Evolutionary conservation across 2,329 filamentous ascomycete genomes (phyloP).

Genomic region (Cladophialophora psammophila): DNA sequence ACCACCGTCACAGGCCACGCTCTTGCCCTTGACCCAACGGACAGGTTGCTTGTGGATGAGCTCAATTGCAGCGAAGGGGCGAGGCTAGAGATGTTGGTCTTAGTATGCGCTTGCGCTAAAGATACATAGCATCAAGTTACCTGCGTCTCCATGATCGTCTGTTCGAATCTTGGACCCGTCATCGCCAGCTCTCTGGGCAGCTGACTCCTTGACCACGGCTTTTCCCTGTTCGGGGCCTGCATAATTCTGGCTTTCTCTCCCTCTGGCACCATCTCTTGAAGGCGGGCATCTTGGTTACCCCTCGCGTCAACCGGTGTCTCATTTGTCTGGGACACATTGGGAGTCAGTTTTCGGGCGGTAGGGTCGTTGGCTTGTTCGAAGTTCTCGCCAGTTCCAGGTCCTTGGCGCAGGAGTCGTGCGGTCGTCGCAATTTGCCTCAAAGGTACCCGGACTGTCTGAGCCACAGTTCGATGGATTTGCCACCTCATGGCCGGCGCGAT

Average conservation of each 20-base stretch:
- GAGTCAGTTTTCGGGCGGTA: constrained; percentile 57
- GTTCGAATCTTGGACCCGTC: constrained; percentile 94
- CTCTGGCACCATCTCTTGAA: constrained; percentile 64
- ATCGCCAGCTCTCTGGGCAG: constrained; percentile 81
- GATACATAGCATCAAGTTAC: constrained; percentile 56
- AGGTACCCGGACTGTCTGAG: constrained; percentile 70
- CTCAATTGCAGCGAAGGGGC: constrained; percentile 87
- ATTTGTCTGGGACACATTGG: constrained; percentile 69
- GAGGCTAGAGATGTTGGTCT: constrained; percentile 68
- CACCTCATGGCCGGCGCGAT: constrained; percentile 27
- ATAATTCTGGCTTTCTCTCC: constrained; percentile 65
- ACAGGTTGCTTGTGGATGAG: constrained; percentile 97
- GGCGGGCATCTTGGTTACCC: constrained; percentile 57
- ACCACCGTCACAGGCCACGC: constrained; percentile 89
- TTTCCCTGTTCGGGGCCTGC: constrained; percentile 87
- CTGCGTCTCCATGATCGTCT: constrained; percentile 92
- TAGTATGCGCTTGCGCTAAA: constrained; percentile 40
- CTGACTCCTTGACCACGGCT: constrained; percentile 86
- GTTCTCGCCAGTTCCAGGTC: constrained; percentile 46
- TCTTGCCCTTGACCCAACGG: constrained; percentile 81
- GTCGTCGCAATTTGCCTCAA: constrained; percentile 60
- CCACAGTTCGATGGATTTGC: constrained; percentile 41
- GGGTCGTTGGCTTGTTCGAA: constrained; percentile 64
- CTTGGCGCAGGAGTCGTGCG: constrained; percentile 37
- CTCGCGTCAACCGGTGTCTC: constrained; percentile 60